phyloP scores from a whole-genome alignment of 345 rosid genomes.

The Mercurialis annua region DNA sequence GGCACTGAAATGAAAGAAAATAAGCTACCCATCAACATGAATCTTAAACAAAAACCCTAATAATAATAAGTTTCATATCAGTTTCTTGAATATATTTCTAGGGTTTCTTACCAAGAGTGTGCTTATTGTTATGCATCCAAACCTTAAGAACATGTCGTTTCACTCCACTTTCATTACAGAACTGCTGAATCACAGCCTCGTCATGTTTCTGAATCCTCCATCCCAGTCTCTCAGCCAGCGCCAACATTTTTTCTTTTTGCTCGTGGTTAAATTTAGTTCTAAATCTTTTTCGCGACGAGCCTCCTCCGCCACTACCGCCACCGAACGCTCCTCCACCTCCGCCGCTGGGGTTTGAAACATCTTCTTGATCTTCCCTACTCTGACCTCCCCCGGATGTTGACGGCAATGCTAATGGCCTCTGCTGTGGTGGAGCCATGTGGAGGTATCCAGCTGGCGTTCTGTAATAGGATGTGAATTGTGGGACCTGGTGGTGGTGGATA shows the following conservation, averaged over 20 bases:
- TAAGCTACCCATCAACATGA: slow-evolving; percentile 18
- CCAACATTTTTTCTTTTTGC: slow-evolving; percentile 44
- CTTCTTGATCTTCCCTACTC: slow-evolving; percentile 23
- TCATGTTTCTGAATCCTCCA: slow-evolving; percentile 44
- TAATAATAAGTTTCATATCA: neutral
- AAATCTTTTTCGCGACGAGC: slow-evolving; percentile 22
- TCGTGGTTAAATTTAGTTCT: slow-evolving; percentile 44
- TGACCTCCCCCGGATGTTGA: slow-evolving; percentile 26
- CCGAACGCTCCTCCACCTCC: slow-evolving; percentile 7
- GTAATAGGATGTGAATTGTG: slow-evolving; percentile 52
- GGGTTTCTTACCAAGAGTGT: slow-evolving; percentile 24
- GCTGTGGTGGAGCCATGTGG: slow-evolving; percentile 30
- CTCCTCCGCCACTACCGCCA: slow-evolving; percentile 8
- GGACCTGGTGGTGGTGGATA: slow-evolving; percentile 25
- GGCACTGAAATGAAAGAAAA: slow-evolving; percentile 9
- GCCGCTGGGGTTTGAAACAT: slow-evolving; percentile 18
- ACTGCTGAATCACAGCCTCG: slow-evolving; percentile 32
- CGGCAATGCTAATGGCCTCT: slow-evolving; percentile 27
- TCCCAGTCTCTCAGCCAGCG: slow-evolving; percentile 40
- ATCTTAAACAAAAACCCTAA: slow-evolving; percentile 10
- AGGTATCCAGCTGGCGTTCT: slow-evolving; percentile 52
- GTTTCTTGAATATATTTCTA: neutral
- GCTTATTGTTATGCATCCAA: slow-evolving; percentile 61
- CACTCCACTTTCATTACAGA: slow-evolving; percentile 41
- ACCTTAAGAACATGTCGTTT: slow-evolving; percentile 42